phyloP scores from a whole-genome alignment of 2,329 filamentous ascomycete genomes.

The Monosporascus sp. region DNA sequence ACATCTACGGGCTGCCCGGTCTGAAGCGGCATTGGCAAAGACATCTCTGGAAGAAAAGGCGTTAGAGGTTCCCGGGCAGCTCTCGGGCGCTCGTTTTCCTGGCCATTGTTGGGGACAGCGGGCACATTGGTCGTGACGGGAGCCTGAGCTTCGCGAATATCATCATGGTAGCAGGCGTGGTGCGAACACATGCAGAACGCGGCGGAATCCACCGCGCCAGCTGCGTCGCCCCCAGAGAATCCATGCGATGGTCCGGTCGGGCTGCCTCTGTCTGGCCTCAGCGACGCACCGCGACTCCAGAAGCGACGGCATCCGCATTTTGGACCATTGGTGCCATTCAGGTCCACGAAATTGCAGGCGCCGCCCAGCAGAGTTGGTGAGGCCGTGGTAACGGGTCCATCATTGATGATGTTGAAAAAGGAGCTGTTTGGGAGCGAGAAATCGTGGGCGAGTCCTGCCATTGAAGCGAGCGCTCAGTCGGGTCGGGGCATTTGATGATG shows the following conservation, averaged over 20 bases:
- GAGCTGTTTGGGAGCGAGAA: constrained; percentile 35
- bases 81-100: constrained; percentile 49
- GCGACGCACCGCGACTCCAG: constrained; percentile 42
- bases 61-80: constrained; percentile 45
- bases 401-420: constrained; percentile 52
- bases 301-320: constrained; percentile 57
- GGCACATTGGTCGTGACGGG: constrained; percentile 11
- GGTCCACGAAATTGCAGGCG: constrained; percentile 52
- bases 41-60: constrained; percentile 39
- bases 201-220: constrained; percentile 30
- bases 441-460: constrained; percentile 48
- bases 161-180: constrained; percentile 57
- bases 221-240: constrained; percentile 10
- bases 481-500: constrained; percentile 22
- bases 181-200: constrained; percentile 59
- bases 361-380: constrained; percentile 41
- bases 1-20: constrained; percentile 37
- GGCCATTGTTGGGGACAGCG: constrained; percentile 24
- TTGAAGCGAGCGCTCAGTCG: constrained; percentile 34
- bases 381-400: constrained; percentile 30
- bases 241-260: constrained; percentile 19
- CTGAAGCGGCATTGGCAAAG: constrained; percentile 33
- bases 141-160: constrained; percentile 27
- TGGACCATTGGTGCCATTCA: constrained; percentile 46
- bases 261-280: constrained; percentile 25